Evolutionary conservation across 1,284 basidiomycete genomes (phyloP).

Genomic region (Acaromyces ingoldii): DNA sequence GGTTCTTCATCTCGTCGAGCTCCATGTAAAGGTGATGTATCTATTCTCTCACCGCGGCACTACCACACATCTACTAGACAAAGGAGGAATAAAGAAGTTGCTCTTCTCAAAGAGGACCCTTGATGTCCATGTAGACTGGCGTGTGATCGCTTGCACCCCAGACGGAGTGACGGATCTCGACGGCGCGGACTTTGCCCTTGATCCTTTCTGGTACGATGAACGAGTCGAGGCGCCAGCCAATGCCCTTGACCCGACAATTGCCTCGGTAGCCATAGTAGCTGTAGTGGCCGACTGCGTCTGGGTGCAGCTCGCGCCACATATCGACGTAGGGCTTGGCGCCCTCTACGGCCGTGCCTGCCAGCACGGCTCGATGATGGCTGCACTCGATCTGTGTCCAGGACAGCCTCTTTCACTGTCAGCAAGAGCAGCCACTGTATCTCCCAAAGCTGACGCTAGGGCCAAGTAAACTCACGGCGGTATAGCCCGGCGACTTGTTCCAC

Average conservation of each 20-base stretch:
- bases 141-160: conserved; percentile 12
- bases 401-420: not conserved
- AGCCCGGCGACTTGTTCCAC: conserved; percentile 53
- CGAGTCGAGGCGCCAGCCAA: conserved; percentile 81
- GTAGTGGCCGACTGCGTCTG: conserved; percentile 62
- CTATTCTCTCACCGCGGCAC: too few species aligned
- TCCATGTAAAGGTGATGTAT: not conserved
- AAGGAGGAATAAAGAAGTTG: not conserved
- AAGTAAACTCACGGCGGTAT: too few species aligned
- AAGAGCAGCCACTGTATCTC: not conserved
- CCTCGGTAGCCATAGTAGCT: conserved; percentile 80
- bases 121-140: conserved; percentile 7
- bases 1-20: conserved; percentile 44
- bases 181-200: conserved; percentile 62
- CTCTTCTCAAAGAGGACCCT: not conserved
- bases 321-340: conserved; percentile 62
- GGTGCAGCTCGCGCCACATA: conserved; percentile 73
- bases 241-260: conserved; percentile 70
- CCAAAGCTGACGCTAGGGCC: too few species aligned
- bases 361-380: conserved; percentile 48
- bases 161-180: conserved; percentile 67
- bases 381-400: conserved; percentile 58
- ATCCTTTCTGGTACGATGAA: conserved; percentile 61
- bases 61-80: not conserved
- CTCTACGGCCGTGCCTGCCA: conserved; percentile 36